phyloP scores from a whole-genome alignment of 768 basidiomycete genomes.

The Tulasnella sp. region DNA sequence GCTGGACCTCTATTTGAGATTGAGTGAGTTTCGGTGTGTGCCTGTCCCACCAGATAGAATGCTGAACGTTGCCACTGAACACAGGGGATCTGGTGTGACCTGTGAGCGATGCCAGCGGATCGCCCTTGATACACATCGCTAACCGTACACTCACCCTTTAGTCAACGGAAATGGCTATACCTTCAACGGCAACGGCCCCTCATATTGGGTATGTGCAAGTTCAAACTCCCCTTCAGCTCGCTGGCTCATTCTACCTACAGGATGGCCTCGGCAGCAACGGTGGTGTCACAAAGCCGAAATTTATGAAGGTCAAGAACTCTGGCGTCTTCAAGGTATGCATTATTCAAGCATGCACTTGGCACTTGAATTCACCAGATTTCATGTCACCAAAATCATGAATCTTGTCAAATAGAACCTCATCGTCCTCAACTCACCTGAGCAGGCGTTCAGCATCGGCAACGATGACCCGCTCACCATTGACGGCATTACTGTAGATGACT shows the following conservation, averaged over 20 bases:
- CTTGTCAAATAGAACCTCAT: slow-evolving; percentile 25
- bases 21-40: slow-evolving; percentile 22
- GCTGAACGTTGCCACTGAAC: background rate
- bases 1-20: slow-evolving; percentile 18
- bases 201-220: slow-evolving; percentile 31
- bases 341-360: background rate
- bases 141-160: background rate
- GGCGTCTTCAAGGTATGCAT: slow-evolving; percentile 30
- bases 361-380: background rate
- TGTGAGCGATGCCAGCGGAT: background rate
- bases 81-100: background rate
- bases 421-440: slow-evolving; percentile 33
- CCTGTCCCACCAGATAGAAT: slow-evolving; percentile 35
- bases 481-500: slow-evolving; percentile 42
- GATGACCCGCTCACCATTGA: slow-evolving; percentile 32
- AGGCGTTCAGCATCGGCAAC: slow-evolving; percentile 27
- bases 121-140: background rate
- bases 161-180: slow-evolving; percentile 33
- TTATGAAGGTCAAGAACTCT: slow-evolving; percentile 36
- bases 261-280: slow-evolving; percentile 23
- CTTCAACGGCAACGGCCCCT: slow-evolving; percentile 35
- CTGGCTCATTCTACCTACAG: background rate
- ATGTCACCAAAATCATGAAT: background rate
- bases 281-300: slow-evolving; percentile 25
- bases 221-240: no score